phyloP scores from a whole-genome alignment of 2,329 filamentous ascomycete species.

The Nectriaceae sp. region DNA sequence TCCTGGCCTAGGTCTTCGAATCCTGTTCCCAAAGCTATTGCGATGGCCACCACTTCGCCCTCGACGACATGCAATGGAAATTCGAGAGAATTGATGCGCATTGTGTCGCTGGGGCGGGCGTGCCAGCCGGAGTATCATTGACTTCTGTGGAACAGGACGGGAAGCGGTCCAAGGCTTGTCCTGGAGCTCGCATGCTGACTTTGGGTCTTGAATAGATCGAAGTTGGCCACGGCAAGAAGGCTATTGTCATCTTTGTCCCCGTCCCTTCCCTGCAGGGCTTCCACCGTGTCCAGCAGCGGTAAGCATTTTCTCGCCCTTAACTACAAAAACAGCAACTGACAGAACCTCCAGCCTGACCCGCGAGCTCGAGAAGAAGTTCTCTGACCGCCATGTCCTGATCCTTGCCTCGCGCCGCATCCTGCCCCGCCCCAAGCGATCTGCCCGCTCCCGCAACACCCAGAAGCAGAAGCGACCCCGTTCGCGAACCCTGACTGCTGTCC shows the following conservation, averaged over 20 bases:
- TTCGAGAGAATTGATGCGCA: slow-evolving; percentile 25
- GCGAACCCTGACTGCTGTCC: slow-evolving; percentile 96
- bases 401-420: slow-evolving; percentile 98
- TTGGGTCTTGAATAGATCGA: slow-evolving; percentile 82
- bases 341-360: slow-evolving; percentile 80
- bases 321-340: slow-evolving; percentile 21
- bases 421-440: slow-evolving; percentile 97
- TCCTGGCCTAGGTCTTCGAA: slow-evolving; percentile 31
- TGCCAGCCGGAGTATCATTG: slow-evolving; percentile 40
- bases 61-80: slow-evolving; percentile 24
- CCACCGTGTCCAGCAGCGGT: slow-evolving; percentile 99
- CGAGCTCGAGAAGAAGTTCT: slow-evolving; percentile 99
- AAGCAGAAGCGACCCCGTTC: slow-evolving; percentile 99
- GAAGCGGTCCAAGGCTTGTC: slow-evolving; percentile 73
- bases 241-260: slow-evolving; percentile 99
- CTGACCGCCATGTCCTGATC: slow-evolving; percentile 99
- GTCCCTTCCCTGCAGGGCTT: slow-evolving; percentile 97
- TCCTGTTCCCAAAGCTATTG: slow-evolving; percentile 47
- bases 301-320: slow-evolving; percentile 45
- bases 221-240: slow-evolving; percentile 99
- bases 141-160: slow-evolving; percentile 67
- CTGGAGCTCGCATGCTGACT: slow-evolving; percentile 79
- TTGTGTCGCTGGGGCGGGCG: slow-evolving; percentile 29
- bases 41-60: slow-evolving; percentile 36
- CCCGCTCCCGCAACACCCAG: slow-evolving; percentile 92